Evolutionary conservation across 208 protist genomes (phyloP), one percentile per base, ranked within the genome.

Genomic region (Angomonas desouzai): DNA sequence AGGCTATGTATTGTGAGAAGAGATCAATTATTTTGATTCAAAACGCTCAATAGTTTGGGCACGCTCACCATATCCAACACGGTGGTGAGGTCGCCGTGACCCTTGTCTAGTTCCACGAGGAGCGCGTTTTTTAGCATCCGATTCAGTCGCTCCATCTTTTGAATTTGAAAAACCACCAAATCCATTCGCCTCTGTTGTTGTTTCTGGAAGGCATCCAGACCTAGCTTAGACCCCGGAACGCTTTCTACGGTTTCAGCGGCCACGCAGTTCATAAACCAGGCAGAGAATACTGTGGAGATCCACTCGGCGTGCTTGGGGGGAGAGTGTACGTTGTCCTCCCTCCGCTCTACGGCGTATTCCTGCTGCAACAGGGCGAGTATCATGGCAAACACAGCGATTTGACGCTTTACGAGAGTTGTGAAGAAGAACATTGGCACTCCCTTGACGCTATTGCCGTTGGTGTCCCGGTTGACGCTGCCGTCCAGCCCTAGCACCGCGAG

Each of bases 301-400:
- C 45, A 51, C 18, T 23, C 45, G 20, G 36, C 6, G 36, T 13
- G 36, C 9, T 13, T 6, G 36, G 6, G 13, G 13, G 36, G 13
- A 6, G 36, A 13, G 36, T 40, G 36, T 40, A 13, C 36, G 36
- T 6, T 18, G 36, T 40, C 13, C 9, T 13, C 36, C 32, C 33
- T 30, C 20, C 27, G 27, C 56, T 34, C 34, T 18, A 6, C 30
- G 13, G 20, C 2, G 20, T 16, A 29, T 13, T 61, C 33, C 2
- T 20, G 1, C 32, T 47, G 28, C 56, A 61, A 32, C 30, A 61
- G 56, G 29, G 56, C 23, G 13, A 61, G 25, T 13, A 61, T 61
- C n/a, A 61, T 34, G 22, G 56, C 6, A n/a, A 61, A 61, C 20
- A 61, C 20, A 2, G 56, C 56, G 2, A 61, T 48, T 20, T 61